Evolutionary conservation across 176 grass and related monocot species (phyloP), one percentile per base, ranked within the genome.

Genomic region (Poa annua): DNA sequence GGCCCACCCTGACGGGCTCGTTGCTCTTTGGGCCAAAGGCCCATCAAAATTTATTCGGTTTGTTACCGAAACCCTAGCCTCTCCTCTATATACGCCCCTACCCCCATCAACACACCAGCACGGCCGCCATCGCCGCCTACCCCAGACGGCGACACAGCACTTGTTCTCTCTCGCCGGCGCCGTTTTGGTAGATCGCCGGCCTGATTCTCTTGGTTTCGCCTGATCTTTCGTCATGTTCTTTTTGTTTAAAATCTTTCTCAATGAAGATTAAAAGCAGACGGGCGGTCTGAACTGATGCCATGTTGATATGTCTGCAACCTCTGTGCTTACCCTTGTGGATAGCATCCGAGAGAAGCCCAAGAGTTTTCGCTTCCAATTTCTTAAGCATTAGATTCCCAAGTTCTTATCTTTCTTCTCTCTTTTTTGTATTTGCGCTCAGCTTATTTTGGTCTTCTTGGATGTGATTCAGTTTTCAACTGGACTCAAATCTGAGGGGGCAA

Each of bases 201-300:
- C 5, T 60, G 8, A 24, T 32, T 35, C 29, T 19, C 42, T 47
- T 29, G 32, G 9, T 17, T n/a, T 29, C 2, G 12, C 4, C 24
- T 35, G 13, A n/a, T 2, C 6, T 9, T 44, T 75, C 14, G 36
- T 13, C 19, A 47, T 71, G 0, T 1, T 38, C 25, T 78, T 12
- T 48, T 24, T 50, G 24, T 0, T 74, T 29, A 16, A 74, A 54
- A 62, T 74, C 32, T 62, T 79, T 90, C 93, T 91, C 96, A 45
- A 85, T 94, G 96, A 96, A 36, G 91, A 88, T 57, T 57, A 5
- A 19, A 89, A 94, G 93, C 96, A 96, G 96, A 99, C 96, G 93
- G 96, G 93, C 96, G 96, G 96, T 99, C 96, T 87, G 97, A 99
- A 92, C 91, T 99, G 97, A 96, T 99, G 93, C 93, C 93, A 45